A percentile compares a stretch with the other conserved stretches of the same genome.
These are phyloP conservation scores for Glycyrrhiza uralensis DNA, from an alignment of 306 rosid genomes.

Conservation along the genomic window DNA sequence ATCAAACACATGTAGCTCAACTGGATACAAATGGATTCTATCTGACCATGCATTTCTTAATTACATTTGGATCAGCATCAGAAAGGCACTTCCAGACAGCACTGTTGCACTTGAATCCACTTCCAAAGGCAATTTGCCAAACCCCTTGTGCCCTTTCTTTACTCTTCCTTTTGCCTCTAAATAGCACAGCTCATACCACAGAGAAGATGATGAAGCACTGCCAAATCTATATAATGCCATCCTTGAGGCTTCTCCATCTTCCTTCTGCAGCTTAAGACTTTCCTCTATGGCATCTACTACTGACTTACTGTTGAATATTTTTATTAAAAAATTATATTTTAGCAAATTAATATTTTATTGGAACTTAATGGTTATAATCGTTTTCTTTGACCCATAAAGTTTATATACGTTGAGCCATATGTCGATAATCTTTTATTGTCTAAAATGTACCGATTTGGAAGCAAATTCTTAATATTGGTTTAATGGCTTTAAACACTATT, in stretches of 20 bases:
- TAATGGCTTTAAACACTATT: too few relatives aligned
- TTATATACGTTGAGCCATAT: too few relatives aligned
- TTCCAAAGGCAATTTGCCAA: conserved; percentile 76
- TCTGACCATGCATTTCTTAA: conserved; percentile 67
- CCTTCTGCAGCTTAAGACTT: conserved; percentile 48
- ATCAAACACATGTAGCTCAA: conserved; percentile 32
- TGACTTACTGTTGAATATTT: too few relatives aligned
- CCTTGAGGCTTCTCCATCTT: conserved; percentile 69
- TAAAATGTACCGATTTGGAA: too few relatives aligned
- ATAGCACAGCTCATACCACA: conserved; percentile 63
- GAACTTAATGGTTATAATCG: too few relatives aligned
- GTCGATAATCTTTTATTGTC: too few relatives aligned
- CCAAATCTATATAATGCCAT: conserved; percentile 80
- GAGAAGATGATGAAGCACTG: conserved; percentile 64
- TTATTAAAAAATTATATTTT: too few relatives aligned
- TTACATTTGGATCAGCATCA: conserved; percentile 43
- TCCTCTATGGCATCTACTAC: conserved; percentile 59
- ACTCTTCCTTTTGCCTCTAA: conserved; percentile 65
- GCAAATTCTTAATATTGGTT: too few relatives aligned
- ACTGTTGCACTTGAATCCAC: conserved; percentile 73
- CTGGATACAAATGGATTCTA: conserved; percentile 56
- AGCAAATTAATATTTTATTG: too few relatives aligned
- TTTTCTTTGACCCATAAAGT: too few relatives aligned
- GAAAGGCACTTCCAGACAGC: conserved; percentile 67
- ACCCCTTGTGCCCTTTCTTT: conserved; percentile 56